Conservation (phyloP, 73 alveolate species). For the Paramecium biaurelia region DNA sequence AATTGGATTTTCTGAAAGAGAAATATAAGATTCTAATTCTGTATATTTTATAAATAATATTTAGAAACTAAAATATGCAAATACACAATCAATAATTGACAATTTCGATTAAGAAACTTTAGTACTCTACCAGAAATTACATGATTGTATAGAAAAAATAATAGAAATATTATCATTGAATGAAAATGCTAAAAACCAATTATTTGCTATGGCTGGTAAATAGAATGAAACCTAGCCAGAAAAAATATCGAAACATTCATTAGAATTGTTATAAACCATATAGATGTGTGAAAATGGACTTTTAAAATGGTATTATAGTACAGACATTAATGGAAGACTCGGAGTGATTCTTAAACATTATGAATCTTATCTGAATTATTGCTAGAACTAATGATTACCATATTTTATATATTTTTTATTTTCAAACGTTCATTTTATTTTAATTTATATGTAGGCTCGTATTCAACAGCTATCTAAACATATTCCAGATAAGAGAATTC, state of each 20-base stretch:
- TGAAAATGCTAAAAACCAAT: not conserved
- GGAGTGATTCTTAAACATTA: not conserved
- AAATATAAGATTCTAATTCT: not conserved
- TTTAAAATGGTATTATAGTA: not conserved
- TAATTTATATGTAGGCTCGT: conserved; percentile 39
- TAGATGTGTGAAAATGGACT: conserved; percentile 12
- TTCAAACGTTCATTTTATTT: conserved; percentile 51
- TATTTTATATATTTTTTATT: conserved; percentile 1
- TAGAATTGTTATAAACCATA: not conserved
- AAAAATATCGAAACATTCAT: not conserved
- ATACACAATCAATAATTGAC: not conserved
- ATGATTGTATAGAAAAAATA: not conserved
- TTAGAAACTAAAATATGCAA: conserved; percentile 10
- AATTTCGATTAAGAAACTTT: not conserved
- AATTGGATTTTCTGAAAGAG: not conserved
- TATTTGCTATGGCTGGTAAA: not conserved
- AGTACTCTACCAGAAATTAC: not conserved
- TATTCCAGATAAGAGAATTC: conserved; percentile 59
- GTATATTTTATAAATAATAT: not conserved
- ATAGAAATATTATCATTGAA: not conserved
- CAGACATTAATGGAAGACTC: conserved; percentile 5
- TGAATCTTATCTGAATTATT: conserved; percentile 10
- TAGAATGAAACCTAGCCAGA: not conserved
- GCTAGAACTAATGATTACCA: not conserved
- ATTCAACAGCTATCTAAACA: conserved; percentile 49